phyloP scores from a whole-genome alignment of 805 yeast genomes.

The Saturnispora gosingensis region DNA sequence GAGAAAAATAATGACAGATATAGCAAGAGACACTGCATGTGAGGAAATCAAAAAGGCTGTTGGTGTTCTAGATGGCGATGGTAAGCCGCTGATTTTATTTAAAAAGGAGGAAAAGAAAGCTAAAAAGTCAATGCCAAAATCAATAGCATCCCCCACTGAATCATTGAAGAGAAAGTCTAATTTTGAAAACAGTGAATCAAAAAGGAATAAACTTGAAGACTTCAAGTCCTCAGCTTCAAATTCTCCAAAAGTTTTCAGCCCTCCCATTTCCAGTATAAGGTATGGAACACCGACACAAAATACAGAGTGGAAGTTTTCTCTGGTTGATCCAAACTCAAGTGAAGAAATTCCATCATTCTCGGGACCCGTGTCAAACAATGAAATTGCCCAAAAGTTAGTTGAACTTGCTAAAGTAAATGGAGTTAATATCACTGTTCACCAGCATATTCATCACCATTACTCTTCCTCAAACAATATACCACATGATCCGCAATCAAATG shows the following conservation, averaged over 20 bases:
- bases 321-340: slow-evolving; percentile 36
- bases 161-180: neutral
- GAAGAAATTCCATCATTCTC: slow-evolving; percentile 33
- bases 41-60: slow-evolving; percentile 50
- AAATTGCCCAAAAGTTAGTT: slow-evolving; percentile 46
- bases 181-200: neutral
- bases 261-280: slow-evolving; percentile 3
- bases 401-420: slow-evolving; percentile 50
- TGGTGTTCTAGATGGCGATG: slow-evolving; percentile 29
- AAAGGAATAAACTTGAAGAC: slow-evolving; percentile 4
- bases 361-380: slow-evolving; percentile 46
- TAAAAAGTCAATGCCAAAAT: neutral
- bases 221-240: slow-evolving; percentile 5
- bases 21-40: slow-evolving; percentile 56
- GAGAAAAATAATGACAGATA: slow-evolving; percentile 76
- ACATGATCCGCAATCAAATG: slow-evolving; percentile 43
- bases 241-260: slow-evolving; percentile 7
- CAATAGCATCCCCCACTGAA: neutral
- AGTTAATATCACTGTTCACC: slow-evolving; percentile 64
- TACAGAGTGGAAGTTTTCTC: slow-evolving; percentile 57
- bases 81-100: slow-evolving; percentile 11
- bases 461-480: slow-evolving; percentile 32
- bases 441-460: slow-evolving; percentile 78
- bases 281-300: slow-evolving; percentile 21
- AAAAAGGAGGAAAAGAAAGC: neutral